Conservation (phyloP, 768 basidiomycete genomes). For the Tubosaeta brunneosetosa region DNA sequence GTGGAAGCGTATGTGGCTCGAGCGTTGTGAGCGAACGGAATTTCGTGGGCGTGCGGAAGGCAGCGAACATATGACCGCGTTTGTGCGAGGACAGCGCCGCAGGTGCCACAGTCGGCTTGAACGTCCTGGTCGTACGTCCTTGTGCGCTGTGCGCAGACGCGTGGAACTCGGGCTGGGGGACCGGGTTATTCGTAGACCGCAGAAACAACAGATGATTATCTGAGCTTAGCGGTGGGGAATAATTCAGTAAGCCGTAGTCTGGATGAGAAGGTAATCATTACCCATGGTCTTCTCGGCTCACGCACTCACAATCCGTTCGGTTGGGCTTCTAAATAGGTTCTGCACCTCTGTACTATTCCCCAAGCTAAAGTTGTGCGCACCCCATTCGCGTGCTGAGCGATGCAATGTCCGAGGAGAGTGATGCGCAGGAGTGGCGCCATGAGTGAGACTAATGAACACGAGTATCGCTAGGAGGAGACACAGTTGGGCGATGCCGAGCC, state of each 20-base stretch:
- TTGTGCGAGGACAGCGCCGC: conserved; percentile 7
- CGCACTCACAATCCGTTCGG: conserved; percentile 7
- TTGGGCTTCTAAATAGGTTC: conserved; percentile 20
- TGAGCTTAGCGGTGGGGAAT: neutral
- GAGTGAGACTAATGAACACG: conserved; percentile 81
- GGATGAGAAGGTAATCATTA: neutral
- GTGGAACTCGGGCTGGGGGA: neutral
- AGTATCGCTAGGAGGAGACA: conserved; percentile 79
- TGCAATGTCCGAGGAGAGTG: conserved; percentile 7
- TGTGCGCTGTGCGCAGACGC: neutral
- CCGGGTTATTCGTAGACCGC: neutral
- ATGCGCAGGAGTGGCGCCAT: conserved; percentile 48
- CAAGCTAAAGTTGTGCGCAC: conserved; percentile 50
- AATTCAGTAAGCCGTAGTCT: neutral
- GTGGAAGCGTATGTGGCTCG: conserved; percentile 26
- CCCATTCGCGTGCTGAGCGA: conserved; percentile 47
- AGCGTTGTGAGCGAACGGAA: conserved; percentile 2
- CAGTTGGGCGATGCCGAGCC: conserved; percentile 84
- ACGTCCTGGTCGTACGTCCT: neutral
- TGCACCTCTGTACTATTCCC: conserved; percentile 46
- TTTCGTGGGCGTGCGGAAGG: conserved; percentile 25
- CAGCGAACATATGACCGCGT: conserved; percentile 1
- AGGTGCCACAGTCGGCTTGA: neutral
- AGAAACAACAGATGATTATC: conserved; percentile 2
- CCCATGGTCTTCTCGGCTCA: conserved; percentile 13